phyloP scores from a whole-genome alignment of 805 yeast species.

The Tetrapisispora arboricola region DNA sequence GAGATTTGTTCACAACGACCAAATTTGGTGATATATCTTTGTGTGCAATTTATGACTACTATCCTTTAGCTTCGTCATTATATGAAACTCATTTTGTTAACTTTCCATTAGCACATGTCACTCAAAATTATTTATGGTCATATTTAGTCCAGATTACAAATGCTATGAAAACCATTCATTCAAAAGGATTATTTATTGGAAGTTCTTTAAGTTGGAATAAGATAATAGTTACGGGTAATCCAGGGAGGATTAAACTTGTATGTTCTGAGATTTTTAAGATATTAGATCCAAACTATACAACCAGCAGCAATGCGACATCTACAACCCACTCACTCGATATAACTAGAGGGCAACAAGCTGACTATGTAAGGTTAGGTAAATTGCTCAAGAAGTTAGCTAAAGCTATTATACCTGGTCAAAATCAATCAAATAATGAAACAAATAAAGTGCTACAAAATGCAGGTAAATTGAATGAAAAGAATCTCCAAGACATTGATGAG shows the following conservation, averaged over 20 bases:
- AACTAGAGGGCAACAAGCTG: slow-evolving; percentile 38
- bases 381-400: slow-evolving; percentile 31
- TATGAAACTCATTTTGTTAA: slow-evolving; percentile 52
- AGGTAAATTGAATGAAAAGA: background rate
- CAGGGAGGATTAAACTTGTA: slow-evolving; percentile 58
- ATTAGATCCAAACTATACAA: slow-evolving; percentile 49
- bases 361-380: slow-evolving; percentile 49
- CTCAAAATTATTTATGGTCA: slow-evolving; percentile 63
- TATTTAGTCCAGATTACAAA: slow-evolving; percentile 65
- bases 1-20: slow-evolving; percentile 78
- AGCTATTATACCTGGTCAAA: slow-evolving; percentile 1
- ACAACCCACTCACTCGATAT: slow-evolving; percentile 7
- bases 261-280: slow-evolving; percentile 40
- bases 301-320: slow-evolving; percentile 23
- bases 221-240: slow-evolving; percentile 58
- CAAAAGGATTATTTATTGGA: slow-evolving; percentile 41
- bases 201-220: slow-evolving; percentile 56
- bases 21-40: slow-evolving; percentile 76
- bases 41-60: slow-evolving; percentile 73
- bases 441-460: slow-evolving; percentile 4
- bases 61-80: slow-evolving; percentile 65
- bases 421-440: slow-evolving; percentile 5
- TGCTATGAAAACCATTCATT: slow-evolving; percentile 61
- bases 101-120: slow-evolving; percentile 29
- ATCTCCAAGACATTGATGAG: slow-evolving; percentile 3